Percentiles rank a stretch among this genome's conserved stretches.
These are phyloP conservation scores for Trypanosoma cruzi DNA, from an alignment of 208 protist species.

Conservation along the genomic window DNA sequence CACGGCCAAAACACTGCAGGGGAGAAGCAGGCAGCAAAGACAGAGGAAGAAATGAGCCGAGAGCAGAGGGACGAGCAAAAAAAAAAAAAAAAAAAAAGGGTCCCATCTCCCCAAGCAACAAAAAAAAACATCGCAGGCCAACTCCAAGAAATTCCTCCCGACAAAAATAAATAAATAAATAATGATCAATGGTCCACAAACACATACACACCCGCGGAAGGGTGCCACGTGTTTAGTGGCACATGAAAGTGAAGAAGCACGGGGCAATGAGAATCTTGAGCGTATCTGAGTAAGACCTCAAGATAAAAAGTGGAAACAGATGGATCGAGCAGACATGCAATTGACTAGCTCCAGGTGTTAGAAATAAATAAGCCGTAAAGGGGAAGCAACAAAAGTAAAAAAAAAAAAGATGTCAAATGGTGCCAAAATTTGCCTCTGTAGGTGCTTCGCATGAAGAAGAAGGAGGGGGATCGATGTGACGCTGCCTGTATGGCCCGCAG, in stretches of 20 bases:
- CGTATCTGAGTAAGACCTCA: neutral
- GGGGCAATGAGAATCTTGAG: neutral
- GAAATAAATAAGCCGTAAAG: neutral
- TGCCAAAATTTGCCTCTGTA: neutral
- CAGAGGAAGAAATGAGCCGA: neutral
- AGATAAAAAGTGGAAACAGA: neutral
- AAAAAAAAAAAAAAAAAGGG: too few relatives aligned
- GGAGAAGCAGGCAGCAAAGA: neutral
- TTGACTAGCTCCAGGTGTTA: neutral
- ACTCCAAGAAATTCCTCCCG: neutral
- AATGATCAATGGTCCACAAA: neutral
- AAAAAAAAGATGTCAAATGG: neutral
- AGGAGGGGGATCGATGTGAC: constrained; percentile 6
- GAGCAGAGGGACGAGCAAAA: too few relatives aligned
- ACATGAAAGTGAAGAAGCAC: neutral
- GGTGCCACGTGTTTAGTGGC: neutral
- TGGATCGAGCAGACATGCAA: neutral
- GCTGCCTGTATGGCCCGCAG: constrained; percentile 27
- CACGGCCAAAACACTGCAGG: neutral
- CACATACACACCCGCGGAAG: neutral
- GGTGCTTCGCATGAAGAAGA: neutral
- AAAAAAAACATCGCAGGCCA: neutral
- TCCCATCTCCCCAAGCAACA: neutral
- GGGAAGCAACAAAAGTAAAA: neutral
- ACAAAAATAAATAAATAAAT: constrained; percentile 7